phyloP scores from a whole-genome alignment of 805 yeast species.

The Suhomyces tanzawaensis region DNA sequence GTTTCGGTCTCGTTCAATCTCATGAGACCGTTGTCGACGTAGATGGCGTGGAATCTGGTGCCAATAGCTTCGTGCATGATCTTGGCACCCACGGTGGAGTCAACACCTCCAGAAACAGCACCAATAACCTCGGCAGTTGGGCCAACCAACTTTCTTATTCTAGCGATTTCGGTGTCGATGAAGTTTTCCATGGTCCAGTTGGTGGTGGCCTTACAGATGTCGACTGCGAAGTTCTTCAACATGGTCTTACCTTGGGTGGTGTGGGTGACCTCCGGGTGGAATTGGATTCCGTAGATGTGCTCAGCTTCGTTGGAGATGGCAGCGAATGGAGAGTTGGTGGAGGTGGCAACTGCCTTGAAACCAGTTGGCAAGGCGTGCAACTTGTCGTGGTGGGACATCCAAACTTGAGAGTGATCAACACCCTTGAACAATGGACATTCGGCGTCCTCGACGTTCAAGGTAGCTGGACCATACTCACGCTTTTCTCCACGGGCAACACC shows the following conservation, averaged over 20 bases:
- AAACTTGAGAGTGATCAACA: slow-evolving; percentile 91
- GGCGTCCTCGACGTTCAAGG: slow-evolving; percentile 69
- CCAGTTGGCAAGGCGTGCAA: slow-evolving; percentile 86
- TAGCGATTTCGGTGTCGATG: slow-evolving; percentile 91
- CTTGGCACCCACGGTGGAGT: slow-evolving; percentile 98
- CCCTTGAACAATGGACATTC: slow-evolving; percentile 75
- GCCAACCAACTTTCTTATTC: slow-evolving; percentile 89
- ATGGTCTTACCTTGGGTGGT: slow-evolving; percentile 85
- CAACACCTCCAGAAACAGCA: slow-evolving; percentile 99
- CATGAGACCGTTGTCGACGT: slow-evolving; percentile 97
- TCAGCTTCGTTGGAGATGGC: slow-evolving; percentile 79
- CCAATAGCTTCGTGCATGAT: slow-evolving; percentile 98
- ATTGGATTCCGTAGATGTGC: slow-evolving; percentile 89
- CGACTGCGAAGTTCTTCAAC: slow-evolving; percentile 88
- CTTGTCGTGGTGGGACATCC: slow-evolving; percentile 99
- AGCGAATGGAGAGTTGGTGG: slow-evolving; percentile 93
- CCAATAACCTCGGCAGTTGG: slow-evolving; percentile 98
- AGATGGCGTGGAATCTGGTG: slow-evolving; percentile 96
- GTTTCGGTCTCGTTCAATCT: slow-evolving; percentile 87
- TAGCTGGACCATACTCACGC: slow-evolving; percentile 98
- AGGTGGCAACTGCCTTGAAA: slow-evolving; percentile 83
- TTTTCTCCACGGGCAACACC: slow-evolving; percentile 94
- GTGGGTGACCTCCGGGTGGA: slow-evolving; percentile 99
- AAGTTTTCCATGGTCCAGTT: slow-evolving; percentile 99
- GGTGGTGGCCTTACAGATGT: slow-evolving; percentile 79